phyloP scores from a whole-genome alignment of 2,329 filamentous ascomycete genomes.

The Cytospora paraplurivora region DNA sequence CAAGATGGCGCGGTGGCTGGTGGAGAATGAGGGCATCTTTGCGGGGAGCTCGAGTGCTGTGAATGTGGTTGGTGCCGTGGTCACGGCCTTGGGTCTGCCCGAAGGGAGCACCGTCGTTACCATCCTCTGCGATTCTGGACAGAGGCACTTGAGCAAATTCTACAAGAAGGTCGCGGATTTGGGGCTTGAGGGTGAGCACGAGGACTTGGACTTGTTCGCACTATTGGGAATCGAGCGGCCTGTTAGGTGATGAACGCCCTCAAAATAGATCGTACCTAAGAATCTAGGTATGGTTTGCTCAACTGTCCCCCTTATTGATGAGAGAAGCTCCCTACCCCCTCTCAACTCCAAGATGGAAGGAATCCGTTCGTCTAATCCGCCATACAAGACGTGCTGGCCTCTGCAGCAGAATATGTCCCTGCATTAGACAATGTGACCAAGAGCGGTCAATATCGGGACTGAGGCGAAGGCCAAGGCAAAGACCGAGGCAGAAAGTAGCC shows the following conservation, averaged over 20 bases:
- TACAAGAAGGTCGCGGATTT: slow-evolving; percentile 73
- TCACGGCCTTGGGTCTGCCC: slow-evolving; percentile 65
- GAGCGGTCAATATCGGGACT: too few relatives aligned
- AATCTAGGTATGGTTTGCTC: not conserved
- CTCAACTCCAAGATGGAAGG: not conserved
- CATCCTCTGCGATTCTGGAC: slow-evolving; percentile 82
- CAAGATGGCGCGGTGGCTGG: slow-evolving; percentile 93
- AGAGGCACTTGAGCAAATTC: slow-evolving; percentile 80
- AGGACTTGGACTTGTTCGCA: slow-evolving; percentile 50
- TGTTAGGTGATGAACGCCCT: slow-evolving; percentile 1
- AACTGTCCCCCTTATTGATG: not conserved
- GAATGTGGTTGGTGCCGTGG: slow-evolving; percentile 83
- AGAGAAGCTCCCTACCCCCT: not conserved
- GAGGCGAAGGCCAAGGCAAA: too few relatives aligned
- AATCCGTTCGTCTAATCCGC: slow-evolving; percentile 1
- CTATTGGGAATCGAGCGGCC: slow-evolving; percentile 49
- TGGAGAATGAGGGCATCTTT: slow-evolving; percentile 94
- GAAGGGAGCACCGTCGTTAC: slow-evolving; percentile 72
- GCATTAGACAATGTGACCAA: slow-evolving; percentile 10
- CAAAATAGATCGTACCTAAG: not conserved
- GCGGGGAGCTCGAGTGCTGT: slow-evolving; percentile 94
- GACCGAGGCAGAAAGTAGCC: not conserved
- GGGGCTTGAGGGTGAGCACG: slow-evolving; percentile 63
- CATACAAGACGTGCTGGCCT: slow-evolving; percentile 6
- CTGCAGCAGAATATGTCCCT: not conserved